These are phyloP conservation scores for Aspergillus ostianus DNA, from an alignment of 495 filamentous ascomycete genomes.

Conservation along the genomic window DNA sequence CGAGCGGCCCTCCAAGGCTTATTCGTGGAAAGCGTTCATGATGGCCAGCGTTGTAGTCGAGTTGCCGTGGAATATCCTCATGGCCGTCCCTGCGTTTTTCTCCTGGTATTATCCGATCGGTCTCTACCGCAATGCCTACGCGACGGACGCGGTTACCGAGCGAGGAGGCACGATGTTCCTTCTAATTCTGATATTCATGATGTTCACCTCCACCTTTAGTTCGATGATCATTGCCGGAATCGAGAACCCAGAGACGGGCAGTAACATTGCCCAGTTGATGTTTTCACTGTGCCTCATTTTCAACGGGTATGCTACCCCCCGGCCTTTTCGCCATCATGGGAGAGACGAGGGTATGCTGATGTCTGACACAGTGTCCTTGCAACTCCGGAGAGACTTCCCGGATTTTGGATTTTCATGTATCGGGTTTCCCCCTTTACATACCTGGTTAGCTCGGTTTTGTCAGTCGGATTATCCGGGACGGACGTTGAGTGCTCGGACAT, in stretches of 20 bases:
- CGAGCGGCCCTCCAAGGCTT: conserved; percentile 80
- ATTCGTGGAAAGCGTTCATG: conserved; percentile 82
- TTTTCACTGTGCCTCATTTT: conserved; percentile 70
- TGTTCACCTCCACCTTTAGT: conserved; percentile 53
- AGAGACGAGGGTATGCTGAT: conserved; percentile 11
- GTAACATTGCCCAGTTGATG: conserved; percentile 63
- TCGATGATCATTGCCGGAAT: conserved; percentile 66
- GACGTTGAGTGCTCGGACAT: conserved; percentile 56
- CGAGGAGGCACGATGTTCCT: conserved; percentile 69
- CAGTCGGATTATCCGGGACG: conserved; percentile 59
- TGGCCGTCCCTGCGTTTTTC: conserved; percentile 67
- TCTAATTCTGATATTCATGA: conserved; percentile 45
- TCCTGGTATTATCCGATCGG: conserved; percentile 83
- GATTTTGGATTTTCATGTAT: conserved; percentile 89
- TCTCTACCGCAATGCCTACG: conserved; percentile 65
- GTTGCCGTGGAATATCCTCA: conserved; percentile 70
- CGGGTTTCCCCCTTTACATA: conserved; percentile 74
- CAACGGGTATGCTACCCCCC: conserved; percentile 45
- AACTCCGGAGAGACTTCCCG: conserved; percentile 56
- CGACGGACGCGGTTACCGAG: conserved; percentile 52
- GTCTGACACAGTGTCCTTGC: conserved; percentile 60
- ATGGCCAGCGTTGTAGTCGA: conserved; percentile 73
- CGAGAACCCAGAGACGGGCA: conserved; percentile 62
- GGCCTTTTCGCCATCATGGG: not conserved
- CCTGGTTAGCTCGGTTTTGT: conserved; percentile 62